Evolutionary conservation across 2,329 filamentous ascomycete species (phyloP).

Genomic region (Xylariales sp.): DNA sequence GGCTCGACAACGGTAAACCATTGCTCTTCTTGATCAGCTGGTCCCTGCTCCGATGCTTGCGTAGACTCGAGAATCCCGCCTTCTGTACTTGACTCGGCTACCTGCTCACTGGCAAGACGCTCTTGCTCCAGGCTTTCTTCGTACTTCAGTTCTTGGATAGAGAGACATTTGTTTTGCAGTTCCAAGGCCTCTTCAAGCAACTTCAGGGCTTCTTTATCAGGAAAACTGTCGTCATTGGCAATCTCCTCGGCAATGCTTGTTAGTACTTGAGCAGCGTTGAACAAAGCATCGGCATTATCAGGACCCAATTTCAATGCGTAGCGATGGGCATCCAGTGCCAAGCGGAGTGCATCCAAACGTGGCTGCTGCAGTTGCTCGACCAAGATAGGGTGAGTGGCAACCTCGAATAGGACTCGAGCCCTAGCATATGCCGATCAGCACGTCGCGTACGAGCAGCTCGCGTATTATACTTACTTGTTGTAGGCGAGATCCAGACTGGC

Average conservation of each 20-base stretch:
- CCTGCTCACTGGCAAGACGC: slow-evolving; percentile 28
- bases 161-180: slow-evolving; percentile 36
- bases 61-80: slow-evolving; percentile 10
- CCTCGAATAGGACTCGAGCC: slow-evolving; percentile 64
- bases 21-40: slow-evolving; percentile 41
- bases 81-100: slow-evolving; percentile 17
- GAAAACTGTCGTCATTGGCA: slow-evolving; percentile 44
- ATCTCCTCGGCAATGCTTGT: slow-evolving; percentile 60
- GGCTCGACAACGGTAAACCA: slow-evolving; percentile 66
- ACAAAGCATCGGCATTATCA: slow-evolving; percentile 62
- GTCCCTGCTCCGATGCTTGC: slow-evolving; percentile 18
- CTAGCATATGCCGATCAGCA: slow-evolving; percentile 29
- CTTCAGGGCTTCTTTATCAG: slow-evolving; percentile 32
- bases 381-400: slow-evolving; percentile 62
- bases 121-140: slow-evolving; percentile 27
- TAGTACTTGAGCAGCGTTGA: slow-evolving; percentile 68
- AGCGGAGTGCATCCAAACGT: slow-evolving; percentile 49
- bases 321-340: slow-evolving; percentile 59
- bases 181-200: slow-evolving; percentile 29
- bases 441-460: no score
- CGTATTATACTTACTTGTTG: slow-evolving; percentile 61
- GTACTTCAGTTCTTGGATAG: slow-evolving; percentile 42
- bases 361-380: slow-evolving; percentile 52
- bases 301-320: slow-evolving; percentile 55
- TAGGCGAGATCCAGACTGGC: slow-evolving; percentile 66